Evolutionary conservation across 2,329 filamentous ascomycete species (phyloP), one percentile per base, ranked within the genome.

Genomic region (Fusarium metavorans): DNA sequence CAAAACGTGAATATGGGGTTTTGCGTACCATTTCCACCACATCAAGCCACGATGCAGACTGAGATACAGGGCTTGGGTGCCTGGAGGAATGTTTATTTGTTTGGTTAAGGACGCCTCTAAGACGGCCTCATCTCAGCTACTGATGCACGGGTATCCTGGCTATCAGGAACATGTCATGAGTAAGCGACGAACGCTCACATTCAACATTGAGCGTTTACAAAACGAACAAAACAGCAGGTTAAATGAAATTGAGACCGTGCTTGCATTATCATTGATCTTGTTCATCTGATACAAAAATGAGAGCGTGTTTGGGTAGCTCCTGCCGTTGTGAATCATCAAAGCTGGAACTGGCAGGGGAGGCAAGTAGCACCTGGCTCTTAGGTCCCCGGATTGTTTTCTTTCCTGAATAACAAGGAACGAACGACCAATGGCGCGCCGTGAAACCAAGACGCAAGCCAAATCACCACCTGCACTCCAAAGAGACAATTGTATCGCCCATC

Each of bases 331-430:
- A 60, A 54, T 54, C 14, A 30, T 32, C 10, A 14, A 10, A 13
- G 34, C 14, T 30, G 35, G 41, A 11, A 23, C 25, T 35, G 20
- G 25, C 25, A 54, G 27, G 27, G 30, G 30, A 56, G 30, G 32
- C 6, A 59, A 27, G 43, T 48, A 25, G 56, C 25, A 41, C 34
- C 43, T 23, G 27, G 30, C 30, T 39, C 59, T 32, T 30, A 30
- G 45, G 18, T 16, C n/a, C 48, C 48, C 32, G 35, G 45, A 32
- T 25, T 56, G 56, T 50, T 54, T 72, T 72, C 50, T 43, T 74
- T 63, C 71, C 64, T 72, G 57, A 74, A 54, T 67, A 50, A 72
- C 54, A 45, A 69, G 60, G 61, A 72, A 64, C 48, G 66, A 68
- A 72, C 67, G 48, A 10, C 25, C 23, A 23, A 56, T 59, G 18